Evolutionary conservation across 768 basidiomycete genomes (phyloP), one percentile per base, ranked within the genome.

Genomic region (Dendrothele bispora): DNA sequence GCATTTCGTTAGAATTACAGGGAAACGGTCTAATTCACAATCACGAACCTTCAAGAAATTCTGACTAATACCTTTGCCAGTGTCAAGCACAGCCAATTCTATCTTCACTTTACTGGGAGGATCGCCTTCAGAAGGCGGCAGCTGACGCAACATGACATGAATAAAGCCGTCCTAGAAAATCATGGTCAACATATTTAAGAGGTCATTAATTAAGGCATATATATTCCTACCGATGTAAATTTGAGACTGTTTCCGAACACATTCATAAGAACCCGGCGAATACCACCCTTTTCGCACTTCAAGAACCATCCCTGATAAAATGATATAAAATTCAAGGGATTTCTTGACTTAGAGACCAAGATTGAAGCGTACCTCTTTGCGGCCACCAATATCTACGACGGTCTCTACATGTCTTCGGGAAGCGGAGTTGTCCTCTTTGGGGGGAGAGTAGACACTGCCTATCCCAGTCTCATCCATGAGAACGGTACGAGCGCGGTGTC

Each of bases 41-140:
- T n/a, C 20, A 55, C 58, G 39, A 50, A 87, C 90, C 80, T 92
- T 91, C 50, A 95, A 70, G 66, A 98, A 98, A 50, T 89, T 86
- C 56, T 89, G 88, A 61, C 90, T 93, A 53, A 98, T 98, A 20
- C 94, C 94, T 79, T 95, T 98, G 40, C 94, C 94, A 3, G 91
- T 91, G 62, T 98, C 94, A 43, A 81, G 75, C 6, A 98, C 92
- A 21, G 82, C 77, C 43, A 98, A 72, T 61, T 97, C 93, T 39
- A 95, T 73, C 59, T 80, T 90, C 43, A 88, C 77, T 50, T 76
- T 82, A 43, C 80, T 72, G 1, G 77, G 74, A 28, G 77, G 72
- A 40, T 77, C 75, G 37, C 77, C 77, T 10, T 77, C 73, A 3
- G 66, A 63, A n/a, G 69, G 67, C 6, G 86, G 82, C 21, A 92